Evolutionary conservation across 1,284 basidiomycete genomes (phyloP), one percentile per base, ranked within the genome.

Genomic region (Malassezia nana): DNA sequence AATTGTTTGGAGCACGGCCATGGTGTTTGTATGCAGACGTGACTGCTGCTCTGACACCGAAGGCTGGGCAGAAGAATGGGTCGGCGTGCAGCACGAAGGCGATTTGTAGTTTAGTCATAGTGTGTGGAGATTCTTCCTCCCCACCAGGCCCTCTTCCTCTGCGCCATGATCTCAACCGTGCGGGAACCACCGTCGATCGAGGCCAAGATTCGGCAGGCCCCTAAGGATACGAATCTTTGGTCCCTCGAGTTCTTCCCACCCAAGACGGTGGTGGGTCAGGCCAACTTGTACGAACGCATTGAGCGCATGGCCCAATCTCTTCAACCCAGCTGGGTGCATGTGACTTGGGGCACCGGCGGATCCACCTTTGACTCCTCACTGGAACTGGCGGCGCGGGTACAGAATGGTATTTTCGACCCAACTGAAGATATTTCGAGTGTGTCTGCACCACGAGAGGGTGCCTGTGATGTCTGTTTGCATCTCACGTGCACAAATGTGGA

Each of bases 281-380:
- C 59, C 83, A 72, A 73, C 44, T 56, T 73, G 18, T 65, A 62
- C 44, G 55, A 61, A 12, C 66, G 70, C 46, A 69, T 73, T 32
- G 56, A 58, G 3, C 67, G 70, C 25, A 71, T 72, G 91, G 58
- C 86, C 88, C 61, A 81, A 82, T 85, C 28, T 80, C 91, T 63
- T 15, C 46, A 57, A 4, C 71, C 71, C 0, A 59, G 56, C 25
- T 74, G 71, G 71, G 61, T 67, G 28, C 89, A 85, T 65, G 81
- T 95, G 31, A 95, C 91, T 65, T 95, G 91, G 91, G 91, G 91
- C 45, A 89, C 91, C 0, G 89, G 91, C n/a, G 91, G 94, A 0
- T 83, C 84, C 6, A 98, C 94, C 0, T 87, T 83, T 59, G 86
- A 90, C 29, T 81, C 86, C 44, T 89, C 84, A 67, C 78, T 98